Conservation (phyloP, 2,329 filamentous ascomycete species). For the Pseudocercospora musae region DNA sequence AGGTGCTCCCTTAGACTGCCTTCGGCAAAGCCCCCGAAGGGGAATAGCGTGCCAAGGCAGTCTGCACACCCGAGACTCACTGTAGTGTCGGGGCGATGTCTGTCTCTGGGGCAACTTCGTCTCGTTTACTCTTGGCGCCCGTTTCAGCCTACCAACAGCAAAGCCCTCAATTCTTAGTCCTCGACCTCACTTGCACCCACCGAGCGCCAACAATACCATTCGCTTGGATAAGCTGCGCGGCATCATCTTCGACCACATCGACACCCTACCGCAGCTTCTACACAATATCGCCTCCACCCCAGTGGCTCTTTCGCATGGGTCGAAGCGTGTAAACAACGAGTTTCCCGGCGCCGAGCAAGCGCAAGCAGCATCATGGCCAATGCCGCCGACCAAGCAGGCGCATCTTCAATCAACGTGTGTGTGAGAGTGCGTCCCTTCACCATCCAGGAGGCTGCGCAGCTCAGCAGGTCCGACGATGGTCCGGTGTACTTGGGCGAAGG, state of each 20-base stretch:
- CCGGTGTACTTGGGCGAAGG: slow-evolving; percentile 95
- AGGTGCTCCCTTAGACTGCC: too few species aligned
- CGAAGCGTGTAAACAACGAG: slow-evolving; percentile 1
- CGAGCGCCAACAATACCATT: neutral
- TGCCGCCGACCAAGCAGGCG: slow-evolving; percentile 32
- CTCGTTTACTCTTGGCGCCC: neutral
- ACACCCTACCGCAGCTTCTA: neutral
- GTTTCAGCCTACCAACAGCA: neutral
- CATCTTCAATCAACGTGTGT: slow-evolving; percentile 50
- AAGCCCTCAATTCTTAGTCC: neutral
- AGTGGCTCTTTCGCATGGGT: slow-evolving; percentile 5
- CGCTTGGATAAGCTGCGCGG: slow-evolving; percentile 1
- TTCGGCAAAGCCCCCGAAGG: too few species aligned
- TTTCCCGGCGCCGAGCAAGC: slow-evolving; percentile 6
- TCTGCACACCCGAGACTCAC: too few species aligned
- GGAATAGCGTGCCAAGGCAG: too few species aligned
- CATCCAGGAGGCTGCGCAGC: slow-evolving; percentile 90
- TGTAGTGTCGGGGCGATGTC: neutral
- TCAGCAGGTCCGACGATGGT: slow-evolving; percentile 75
- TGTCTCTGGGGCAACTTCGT: neutral
- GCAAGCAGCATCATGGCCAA: slow-evolving; percentile 12
- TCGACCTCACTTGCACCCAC: neutral
- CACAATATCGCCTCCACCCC: neutral
- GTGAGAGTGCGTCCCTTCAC: slow-evolving; percentile 66
- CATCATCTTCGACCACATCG: neutral